Evolutionary conservation across 1,139 yeast species (phyloP).

Genomic region (Trichomonascaceae sp.): DNA sequence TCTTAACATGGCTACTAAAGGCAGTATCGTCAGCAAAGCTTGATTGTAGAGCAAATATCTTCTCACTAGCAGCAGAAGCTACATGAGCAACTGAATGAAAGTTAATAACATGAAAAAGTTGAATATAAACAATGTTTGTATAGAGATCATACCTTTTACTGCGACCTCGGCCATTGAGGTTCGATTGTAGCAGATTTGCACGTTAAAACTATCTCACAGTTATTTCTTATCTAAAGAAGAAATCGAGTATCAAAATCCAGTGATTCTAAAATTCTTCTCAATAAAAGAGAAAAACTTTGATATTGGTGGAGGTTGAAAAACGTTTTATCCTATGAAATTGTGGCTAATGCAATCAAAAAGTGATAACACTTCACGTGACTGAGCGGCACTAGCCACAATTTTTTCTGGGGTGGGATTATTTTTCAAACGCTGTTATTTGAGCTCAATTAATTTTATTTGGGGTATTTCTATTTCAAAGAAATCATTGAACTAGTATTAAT

Average conservation of each 20-base stretch:
- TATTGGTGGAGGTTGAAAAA: not conserved
- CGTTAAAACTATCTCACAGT: not conserved
- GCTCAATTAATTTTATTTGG: not conserved
- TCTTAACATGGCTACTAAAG: not conserved
- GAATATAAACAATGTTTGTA: not conserved
- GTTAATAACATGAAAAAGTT: not conserved
- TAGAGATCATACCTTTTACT: not conserved
- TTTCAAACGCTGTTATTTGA: not conserved
- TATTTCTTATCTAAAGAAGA: not conserved
- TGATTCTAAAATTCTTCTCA: not conserved
- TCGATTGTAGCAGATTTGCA: not conserved
- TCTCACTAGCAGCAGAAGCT: conserved; percentile 30
- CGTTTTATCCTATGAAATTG: not conserved
- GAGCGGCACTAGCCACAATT: not conserved
- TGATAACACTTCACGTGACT: not conserved
- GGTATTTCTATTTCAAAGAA: too few species aligned
- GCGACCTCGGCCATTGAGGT: not conserved
- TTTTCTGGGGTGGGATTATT: not conserved
- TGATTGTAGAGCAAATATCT: conserved; percentile 42
- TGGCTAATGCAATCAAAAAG: not conserved
- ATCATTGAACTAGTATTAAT: not conserved
- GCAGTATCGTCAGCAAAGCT: conserved; percentile 41
- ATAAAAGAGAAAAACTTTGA: not conserved
- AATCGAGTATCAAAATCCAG: not conserved
- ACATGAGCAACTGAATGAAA: conserved; percentile 26